These are phyloP conservation scores for Cyclotella distinguenda DNA, from an alignment of 108 stramenopile species.

Conservation along the genomic window DNA sequence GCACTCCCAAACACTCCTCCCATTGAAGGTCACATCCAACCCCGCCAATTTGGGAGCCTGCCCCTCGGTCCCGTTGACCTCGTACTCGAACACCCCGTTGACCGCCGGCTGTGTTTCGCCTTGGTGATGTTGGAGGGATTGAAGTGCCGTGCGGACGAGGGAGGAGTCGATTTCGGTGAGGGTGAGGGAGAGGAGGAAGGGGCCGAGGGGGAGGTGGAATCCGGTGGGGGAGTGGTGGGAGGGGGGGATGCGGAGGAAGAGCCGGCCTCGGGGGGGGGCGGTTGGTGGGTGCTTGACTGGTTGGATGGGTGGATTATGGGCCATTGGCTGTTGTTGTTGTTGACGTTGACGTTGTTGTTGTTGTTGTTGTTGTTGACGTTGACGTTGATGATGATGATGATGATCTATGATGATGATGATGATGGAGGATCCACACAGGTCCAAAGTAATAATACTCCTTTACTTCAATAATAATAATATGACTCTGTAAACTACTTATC, in stretches of 20 bases:
- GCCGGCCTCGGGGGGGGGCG: background rate
- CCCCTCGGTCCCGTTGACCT: conserved; percentile 3
- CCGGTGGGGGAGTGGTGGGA: background rate
- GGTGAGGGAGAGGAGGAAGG: conserved; percentile 4
- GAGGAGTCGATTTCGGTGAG: conserved; percentile 8
- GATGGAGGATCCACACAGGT: too few relatives aligned
- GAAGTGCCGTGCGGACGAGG: background rate
- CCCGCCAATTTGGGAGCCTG: conserved; percentile 14
- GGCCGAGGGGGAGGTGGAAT: conserved; percentile 12
- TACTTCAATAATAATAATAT: too few relatives aligned
- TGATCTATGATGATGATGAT: too few relatives aligned
- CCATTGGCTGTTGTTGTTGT: too few relatives aligned
- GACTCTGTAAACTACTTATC: too few relatives aligned
- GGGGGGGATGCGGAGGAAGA: conserved; percentile 14
- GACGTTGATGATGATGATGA: too few relatives aligned
- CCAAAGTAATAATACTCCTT: too few relatives aligned
- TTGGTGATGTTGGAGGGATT: background rate
- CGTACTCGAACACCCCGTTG: conserved; percentile 14
- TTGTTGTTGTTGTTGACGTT: too few relatives aligned
- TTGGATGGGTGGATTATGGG: background rate
- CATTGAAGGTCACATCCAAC: background rate
- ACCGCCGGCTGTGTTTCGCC: conserved; percentile 10
- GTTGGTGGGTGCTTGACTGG: background rate
- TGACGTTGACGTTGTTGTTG: too few relatives aligned
- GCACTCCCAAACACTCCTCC: conserved; percentile 26